phyloP scores from a whole-genome alignment of 2,329 filamentous ascomycete genomes.

The Fusarium ramigenum region DNA sequence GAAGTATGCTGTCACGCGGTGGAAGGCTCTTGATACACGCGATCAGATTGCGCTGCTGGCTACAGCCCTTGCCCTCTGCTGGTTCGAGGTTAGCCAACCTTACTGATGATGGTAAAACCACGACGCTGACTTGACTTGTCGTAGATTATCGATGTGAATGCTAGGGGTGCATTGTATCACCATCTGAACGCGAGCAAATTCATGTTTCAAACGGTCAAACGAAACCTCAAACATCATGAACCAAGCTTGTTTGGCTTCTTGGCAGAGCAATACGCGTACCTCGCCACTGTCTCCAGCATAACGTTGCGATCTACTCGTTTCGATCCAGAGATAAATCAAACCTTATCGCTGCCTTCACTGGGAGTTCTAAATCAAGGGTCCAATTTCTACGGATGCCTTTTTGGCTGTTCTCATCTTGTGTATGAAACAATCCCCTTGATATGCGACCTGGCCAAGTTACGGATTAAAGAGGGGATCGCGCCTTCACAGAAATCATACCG shows the following conservation, averaged over 20 bases:
- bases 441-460: background rate
- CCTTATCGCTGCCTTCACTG: background rate
- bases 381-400: background rate
- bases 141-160: background rate
- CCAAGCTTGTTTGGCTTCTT: background rate
- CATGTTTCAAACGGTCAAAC: background rate
- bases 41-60: background rate
- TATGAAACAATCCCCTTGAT: background rate
- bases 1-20: background rate
- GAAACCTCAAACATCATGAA: background rate
- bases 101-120: background rate
- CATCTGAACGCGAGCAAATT: background rate
- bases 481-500: background rate
- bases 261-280: background rate
- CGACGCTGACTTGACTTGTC: background rate
- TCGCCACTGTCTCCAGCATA: background rate
- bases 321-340: background rate
- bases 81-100: background rate
- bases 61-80: background rate
- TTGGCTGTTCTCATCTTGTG: background rate
- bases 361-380: background rate
- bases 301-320: background rate
- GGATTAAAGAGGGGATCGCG: background rate
- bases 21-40: background rate
- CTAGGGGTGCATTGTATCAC: background rate